Evolutionary conservation across 192 early-diverging fungal genomes (phyloP).

Genomic region (Coemansia furcata): DNA sequence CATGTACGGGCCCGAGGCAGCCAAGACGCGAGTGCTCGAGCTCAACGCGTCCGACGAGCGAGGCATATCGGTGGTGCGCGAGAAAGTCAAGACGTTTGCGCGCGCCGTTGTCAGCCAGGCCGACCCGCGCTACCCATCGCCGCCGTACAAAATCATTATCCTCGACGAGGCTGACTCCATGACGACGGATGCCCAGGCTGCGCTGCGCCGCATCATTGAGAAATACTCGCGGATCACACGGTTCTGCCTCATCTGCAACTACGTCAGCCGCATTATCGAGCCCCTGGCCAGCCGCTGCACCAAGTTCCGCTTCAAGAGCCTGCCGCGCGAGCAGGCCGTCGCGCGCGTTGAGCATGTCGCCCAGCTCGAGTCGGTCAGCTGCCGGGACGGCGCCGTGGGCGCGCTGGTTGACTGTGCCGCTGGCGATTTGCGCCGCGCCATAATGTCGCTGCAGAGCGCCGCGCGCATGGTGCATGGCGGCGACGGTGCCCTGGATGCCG

Average conservation of each 20-base stretch:
- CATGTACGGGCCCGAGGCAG: slow-evolving; percentile 69
- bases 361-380: slow-evolving; percentile 61
- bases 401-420: slow-evolving; percentile 71
- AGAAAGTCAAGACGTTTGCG: slow-evolving; percentile 94
- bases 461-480: slow-evolving; percentile 57
- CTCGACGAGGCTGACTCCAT: slow-evolving; percentile 98
- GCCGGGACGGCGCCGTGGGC: slow-evolving; percentile 47
- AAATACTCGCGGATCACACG: slow-evolving; percentile 88
- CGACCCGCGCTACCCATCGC: slow-evolving; percentile 53
- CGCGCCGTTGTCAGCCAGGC: slow-evolving; percentile 59
- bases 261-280: slow-evolving; percentile 79
- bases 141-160: slow-evolving; percentile 95
- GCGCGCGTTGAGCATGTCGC: slow-evolving; percentile 67
- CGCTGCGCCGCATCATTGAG: slow-evolving; percentile 92
- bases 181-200: slow-evolving; percentile 92
- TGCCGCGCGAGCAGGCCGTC: slow-evolving; percentile 62
- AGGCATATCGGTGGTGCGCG: slow-evolving; percentile 90
- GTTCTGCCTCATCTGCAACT: slow-evolving; percentile 81
- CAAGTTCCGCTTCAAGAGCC: slow-evolving; percentile 90
- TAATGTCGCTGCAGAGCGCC: slow-evolving; percentile 89
- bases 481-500: slow-evolving; percentile 44
- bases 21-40: slow-evolving; percentile 81
- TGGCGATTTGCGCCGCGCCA: slow-evolving; percentile 90
- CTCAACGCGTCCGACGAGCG: slow-evolving; percentile 97
- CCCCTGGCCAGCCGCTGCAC: slow-evolving; percentile 91